These are phyloP conservation scores for Limonium bicolor DNA, from an alignment of 148 eudicot genomes.

Conservation along the genomic window DNA sequence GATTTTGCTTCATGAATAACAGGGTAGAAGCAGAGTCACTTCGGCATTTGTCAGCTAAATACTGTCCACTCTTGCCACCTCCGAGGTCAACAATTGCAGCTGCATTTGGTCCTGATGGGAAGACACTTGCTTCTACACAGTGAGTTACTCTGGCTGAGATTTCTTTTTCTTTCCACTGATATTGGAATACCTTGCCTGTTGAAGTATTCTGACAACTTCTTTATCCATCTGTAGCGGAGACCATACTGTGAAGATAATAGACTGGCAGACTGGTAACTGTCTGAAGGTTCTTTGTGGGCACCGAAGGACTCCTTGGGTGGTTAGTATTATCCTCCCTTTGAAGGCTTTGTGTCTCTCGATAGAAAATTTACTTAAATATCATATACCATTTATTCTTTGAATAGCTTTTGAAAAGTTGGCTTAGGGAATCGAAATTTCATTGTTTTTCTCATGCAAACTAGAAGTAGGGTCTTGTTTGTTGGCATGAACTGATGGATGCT, in stretches of 20 bases:
- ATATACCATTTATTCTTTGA: no score
- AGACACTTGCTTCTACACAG: slow-evolving; percentile 92
- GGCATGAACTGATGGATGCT: no score
- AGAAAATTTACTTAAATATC: no score
- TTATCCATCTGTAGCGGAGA: slow-evolving; percentile 53
- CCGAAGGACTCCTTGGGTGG: slow-evolving; percentile 99
- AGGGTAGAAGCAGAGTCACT: slow-evolving; percentile 91
- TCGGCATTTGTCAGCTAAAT: slow-evolving; percentile 70
- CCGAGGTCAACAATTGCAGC: slow-evolving; percentile 98
- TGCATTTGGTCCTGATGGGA: slow-evolving; percentile 93
- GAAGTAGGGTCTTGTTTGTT: no score
- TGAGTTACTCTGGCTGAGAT: slow-evolving; percentile 28
- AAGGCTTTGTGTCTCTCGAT: no score
- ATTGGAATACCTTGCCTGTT: not conserved
- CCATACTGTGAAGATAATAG: slow-evolving; percentile 88
- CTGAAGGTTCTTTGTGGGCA: slow-evolving; percentile 83
- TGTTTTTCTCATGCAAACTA: no score
- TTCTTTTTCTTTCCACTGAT: no score
- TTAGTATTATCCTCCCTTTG: slow-evolving; percentile 25
- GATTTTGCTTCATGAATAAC: slow-evolving; percentile 6
- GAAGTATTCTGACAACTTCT: not conserved
- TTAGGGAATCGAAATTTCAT: no score
- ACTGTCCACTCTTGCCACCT: slow-evolving; percentile 80
- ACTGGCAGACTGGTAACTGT: slow-evolving; percentile 72
- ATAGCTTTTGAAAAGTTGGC: no score